These are phyloP conservation scores for Saccharomyces hybrid DNA, from an alignment of 1,139 yeast species.

Conservation along the genomic window DNA sequence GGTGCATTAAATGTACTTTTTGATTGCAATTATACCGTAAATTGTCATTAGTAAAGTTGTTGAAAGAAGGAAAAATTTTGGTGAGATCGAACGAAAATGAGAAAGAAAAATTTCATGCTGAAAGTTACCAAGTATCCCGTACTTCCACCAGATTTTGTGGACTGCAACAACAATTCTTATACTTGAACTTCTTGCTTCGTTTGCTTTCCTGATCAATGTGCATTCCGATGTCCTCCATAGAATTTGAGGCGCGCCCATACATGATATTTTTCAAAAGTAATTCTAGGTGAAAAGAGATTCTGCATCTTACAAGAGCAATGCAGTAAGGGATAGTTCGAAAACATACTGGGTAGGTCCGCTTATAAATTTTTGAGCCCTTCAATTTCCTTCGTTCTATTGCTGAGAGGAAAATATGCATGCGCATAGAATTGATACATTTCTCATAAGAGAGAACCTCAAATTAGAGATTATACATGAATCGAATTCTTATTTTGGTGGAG, in stretches of 20 bases:
- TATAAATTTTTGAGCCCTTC: not conserved
- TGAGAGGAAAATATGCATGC: slow-evolving; percentile 16
- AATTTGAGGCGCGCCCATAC: not conserved
- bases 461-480: slow-evolving; percentile 35
- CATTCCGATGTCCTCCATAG: not conserved
- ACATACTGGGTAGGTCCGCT: not conserved
- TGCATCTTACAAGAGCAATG: not conserved
- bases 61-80: not conserved
- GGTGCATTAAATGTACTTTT: too few relatives aligned
- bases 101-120: too few relatives aligned
- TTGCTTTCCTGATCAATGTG: not conserved
- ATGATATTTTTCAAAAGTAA: not conserved
- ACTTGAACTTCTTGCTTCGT: not conserved
- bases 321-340: not conserved
- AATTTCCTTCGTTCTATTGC: too few relatives aligned
- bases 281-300: not conserved
- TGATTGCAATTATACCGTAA: too few relatives aligned
- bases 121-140: too few relatives aligned
- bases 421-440: slow-evolving; percentile 26
- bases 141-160: too few relatives aligned
- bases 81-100: too few relatives aligned
- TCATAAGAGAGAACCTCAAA: slow-evolving; percentile 30
- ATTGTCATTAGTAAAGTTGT: too few relatives aligned
- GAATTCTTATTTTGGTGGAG: slow-evolving; percentile 36
- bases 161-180: not conserved